Evolutionary conservation across 306 rosid genomes (phyloP), one percentile per base, ranked within the genome.

Genomic region (Crataegus laevigata): DNA sequence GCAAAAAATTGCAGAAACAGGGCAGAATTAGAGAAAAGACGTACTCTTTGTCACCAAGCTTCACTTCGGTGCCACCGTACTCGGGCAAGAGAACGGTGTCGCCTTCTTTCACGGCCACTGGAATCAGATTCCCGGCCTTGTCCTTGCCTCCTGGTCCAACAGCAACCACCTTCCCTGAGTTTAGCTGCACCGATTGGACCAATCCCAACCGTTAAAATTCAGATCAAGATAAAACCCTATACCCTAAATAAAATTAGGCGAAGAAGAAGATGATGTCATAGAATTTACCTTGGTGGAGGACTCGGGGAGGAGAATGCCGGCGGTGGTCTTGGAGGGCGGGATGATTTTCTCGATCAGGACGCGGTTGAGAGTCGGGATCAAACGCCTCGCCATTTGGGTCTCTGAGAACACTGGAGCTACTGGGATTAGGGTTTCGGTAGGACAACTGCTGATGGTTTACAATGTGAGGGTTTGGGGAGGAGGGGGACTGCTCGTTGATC

Each of bases 11-110:
- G 17, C 54, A 50, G 7, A 5, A 47, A 47, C 54, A 1, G 54
- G 54, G 54, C 19, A 47, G 21, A 14, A 47, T 5, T 47, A 2
- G 21, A 47, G 21, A 1, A 19, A 13, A 11, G 66, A n/a, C 91
- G 42, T 88, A 93, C 98, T 87, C 98, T 86, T 89, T 94, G 38
- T 94, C 98, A 45, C 84, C 87, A 26, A 94, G 98, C 88, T 94
- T 94, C 50, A 94, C 85, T 67, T 89, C 88, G 51, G 94, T 82
- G 22, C 98, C 97, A 11, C 98, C 98, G 22, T 87, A 94, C 15
- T 94, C 98, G 2, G 98, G 97, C 82, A 94, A 87, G 54, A 94
- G 90, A 76, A 94, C 98, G 17, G 85, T 91, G 34, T 94, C 96
- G 0, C 97, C 98, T 76, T 91, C 94, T 34, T 88, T 94, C 34